These are phyloP conservation scores for Aegilops speltoides DNA, from an alignment of 176 grass and related monocot species.

Conservation along the genomic window DNA sequence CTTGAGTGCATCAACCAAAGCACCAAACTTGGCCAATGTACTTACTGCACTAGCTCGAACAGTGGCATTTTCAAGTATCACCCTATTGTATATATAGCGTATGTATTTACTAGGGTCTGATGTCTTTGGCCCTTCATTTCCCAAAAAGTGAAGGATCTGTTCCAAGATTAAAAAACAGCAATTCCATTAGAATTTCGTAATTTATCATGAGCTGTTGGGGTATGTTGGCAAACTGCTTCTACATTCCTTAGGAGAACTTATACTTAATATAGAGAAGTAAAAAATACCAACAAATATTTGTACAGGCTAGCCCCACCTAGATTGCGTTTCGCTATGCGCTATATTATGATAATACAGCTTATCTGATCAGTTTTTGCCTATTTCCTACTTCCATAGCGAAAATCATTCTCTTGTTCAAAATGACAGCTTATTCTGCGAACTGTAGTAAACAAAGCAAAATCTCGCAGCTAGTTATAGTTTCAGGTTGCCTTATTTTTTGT, in stretches of 20 bases:
- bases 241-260: not conserved
- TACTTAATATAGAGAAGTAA: not conserved
- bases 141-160: constrained; percentile 98
- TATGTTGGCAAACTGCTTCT: not conserved
- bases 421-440: not conserved
- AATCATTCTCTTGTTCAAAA: not conserved
- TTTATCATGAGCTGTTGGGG: not conserved
- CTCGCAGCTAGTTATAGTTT: not conserved
- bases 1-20: constrained; percentile 92
- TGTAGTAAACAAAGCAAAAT: constrained; percentile 5
- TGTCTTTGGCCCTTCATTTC: constrained; percentile 98
- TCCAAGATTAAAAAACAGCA: constrained; percentile 3
- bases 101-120: constrained; percentile 99
- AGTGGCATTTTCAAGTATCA: constrained; percentile 99
- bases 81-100: constrained; percentile 93
- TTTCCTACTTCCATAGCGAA: not conserved
- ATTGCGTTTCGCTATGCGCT: not conserved
- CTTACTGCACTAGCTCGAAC: constrained; percentile 96
- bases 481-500: not conserved
- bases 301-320: not conserved
- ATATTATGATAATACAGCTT: not conserved
- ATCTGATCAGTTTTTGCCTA: not conserved
- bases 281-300: not conserved
- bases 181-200: constrained; percentile 29
- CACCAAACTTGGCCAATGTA: constrained; percentile 95